Percentiles rank a stretch among this genome's conserved stretches.
These are phyloP conservation scores for Cystofilobasidium ferigula DNA, from an alignment of 768 basidiomycete species.

Conservation along the genomic window DNA sequence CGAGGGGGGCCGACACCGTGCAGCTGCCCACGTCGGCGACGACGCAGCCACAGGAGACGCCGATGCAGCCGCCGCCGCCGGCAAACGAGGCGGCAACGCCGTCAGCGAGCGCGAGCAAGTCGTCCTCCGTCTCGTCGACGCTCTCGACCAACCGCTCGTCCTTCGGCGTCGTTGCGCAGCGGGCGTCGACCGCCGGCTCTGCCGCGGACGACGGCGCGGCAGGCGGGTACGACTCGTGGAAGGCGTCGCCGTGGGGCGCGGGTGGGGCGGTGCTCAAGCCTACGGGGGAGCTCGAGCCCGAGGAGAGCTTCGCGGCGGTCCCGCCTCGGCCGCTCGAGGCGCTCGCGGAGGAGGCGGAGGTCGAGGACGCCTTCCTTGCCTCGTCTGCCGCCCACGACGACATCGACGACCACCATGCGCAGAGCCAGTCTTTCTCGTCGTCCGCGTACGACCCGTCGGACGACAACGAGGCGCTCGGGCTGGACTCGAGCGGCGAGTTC, in stretches of 20 bases:
- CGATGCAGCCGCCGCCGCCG: background rate
- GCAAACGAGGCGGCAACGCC: slow-evolving; percentile 3
- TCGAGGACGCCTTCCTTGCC: slow-evolving; percentile 10
- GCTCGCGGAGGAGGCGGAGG: slow-evolving; percentile 22
- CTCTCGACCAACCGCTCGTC: slow-evolving; percentile 7
- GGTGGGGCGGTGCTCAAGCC: background rate
- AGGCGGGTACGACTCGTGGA: background rate
- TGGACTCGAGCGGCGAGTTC: slow-evolving; percentile 9
- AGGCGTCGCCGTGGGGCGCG: slow-evolving; percentile 8
- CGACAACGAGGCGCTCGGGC: slow-evolving; percentile 23
- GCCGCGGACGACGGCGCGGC: background rate
- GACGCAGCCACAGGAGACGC: no score
- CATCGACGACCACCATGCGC: background rate
- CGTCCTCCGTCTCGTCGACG: slow-evolving; percentile 12
- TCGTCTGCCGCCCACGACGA: no score
- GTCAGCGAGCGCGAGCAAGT: background rate
- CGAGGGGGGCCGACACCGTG: background rate
- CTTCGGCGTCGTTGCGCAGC: background rate
- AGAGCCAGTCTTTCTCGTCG: background rate
- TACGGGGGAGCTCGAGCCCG: slow-evolving; percentile 17
- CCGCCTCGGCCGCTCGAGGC: slow-evolving; percentile 20
- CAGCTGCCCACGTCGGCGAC: no score
- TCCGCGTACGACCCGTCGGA: slow-evolving; percentile 13
- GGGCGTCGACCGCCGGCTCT: background rate
- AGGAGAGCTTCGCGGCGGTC: slow-evolving; percentile 20